These are phyloP conservation scores for Rhododendron kiyosumense DNA, from an alignment of 148 eudicot species.

Conservation along the genomic window DNA sequence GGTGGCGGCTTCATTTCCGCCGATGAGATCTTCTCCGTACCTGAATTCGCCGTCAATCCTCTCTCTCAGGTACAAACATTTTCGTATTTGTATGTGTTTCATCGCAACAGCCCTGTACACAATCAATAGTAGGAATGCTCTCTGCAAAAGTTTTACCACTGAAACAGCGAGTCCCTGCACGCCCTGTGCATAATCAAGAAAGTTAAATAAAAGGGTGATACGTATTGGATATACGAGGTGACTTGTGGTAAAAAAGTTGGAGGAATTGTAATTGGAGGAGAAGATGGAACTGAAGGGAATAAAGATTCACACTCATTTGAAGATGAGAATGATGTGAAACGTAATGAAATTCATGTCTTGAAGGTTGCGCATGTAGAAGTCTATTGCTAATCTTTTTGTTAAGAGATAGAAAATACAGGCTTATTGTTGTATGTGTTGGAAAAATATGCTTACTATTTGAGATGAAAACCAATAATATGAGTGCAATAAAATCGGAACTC, in stretches of 20 bases:
- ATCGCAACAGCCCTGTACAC: background rate
- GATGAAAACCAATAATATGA: no score
- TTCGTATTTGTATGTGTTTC: background rate
- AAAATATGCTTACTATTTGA: no score
- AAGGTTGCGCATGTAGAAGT: background rate
- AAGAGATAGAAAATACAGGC: background rate
- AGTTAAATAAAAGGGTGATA: background rate
- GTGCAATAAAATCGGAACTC: no score
- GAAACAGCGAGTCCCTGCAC: background rate
- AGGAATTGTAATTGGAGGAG: background rate
- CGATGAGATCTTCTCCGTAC: slow-evolving; percentile 50
- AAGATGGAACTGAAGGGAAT: background rate
- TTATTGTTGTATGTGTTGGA: background rate
- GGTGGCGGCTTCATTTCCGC: slow-evolving; percentile 40
- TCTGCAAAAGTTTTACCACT: background rate
- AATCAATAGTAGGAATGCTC: background rate
- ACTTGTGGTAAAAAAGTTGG: background rate
- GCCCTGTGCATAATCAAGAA: background rate
- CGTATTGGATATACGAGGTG: background rate
- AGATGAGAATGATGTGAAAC: background rate
- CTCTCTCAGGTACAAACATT: slow-evolving; percentile 36
- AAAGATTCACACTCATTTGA: background rate
- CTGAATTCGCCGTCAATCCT: slow-evolving; percentile 61
- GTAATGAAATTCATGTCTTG: background rate
- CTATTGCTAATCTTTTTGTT: background rate